Evolutionary conservation across 2,329 filamentous ascomycete genomes (phyloP), one percentile per base, ranked within the genome.

Genomic region (Talaromyces sp.): DNA sequence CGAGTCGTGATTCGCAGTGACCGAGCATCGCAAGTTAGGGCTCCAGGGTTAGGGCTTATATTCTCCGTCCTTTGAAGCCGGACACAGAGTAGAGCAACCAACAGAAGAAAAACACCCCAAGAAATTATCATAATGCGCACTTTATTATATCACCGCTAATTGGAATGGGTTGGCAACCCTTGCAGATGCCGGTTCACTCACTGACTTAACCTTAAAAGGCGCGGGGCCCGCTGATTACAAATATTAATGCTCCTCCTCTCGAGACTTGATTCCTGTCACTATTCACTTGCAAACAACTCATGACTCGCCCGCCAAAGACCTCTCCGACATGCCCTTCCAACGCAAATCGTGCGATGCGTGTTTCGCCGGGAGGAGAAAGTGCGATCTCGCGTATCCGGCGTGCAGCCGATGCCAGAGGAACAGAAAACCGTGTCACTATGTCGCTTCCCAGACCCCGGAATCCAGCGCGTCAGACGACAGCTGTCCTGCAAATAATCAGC

Each of bases 381-480:
- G 57, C 21, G 57, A 59, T 27, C 52, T 53, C 35, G 52, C 38
- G 9, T 54, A 48, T 27, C 57, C 57, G 4, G 26, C 32, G 12
- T 59, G 57, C 52, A 26, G 26, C 29, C 35, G 57, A 32, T 59
- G 57, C 52, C 51, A 55, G 38, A 38, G 38, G 51, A 59, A 59
- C 43, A 50, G 46, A 14, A 54, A 55, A 38, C n/a, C 21, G 5
- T 59, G 57, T 19, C n/a, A 50, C 21, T 59, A 59, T 27, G 57
- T 35, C 19, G 50, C 52, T 35, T 24, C 35, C 9, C 57, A 51
- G 54, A 12, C 19, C 2, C 26, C 52, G 21, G 46, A 38, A 14
- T n/a, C 54, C n/a, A n/a, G 3, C 54, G 17, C n/a, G 32, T 46
- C 54, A 43, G 31, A 56, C n/a, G 17, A 5, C 35, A n/a, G 54